Evolutionary conservation across 164 flowering plant species (phyloP).

Genomic region (Annona squamosa): DNA sequence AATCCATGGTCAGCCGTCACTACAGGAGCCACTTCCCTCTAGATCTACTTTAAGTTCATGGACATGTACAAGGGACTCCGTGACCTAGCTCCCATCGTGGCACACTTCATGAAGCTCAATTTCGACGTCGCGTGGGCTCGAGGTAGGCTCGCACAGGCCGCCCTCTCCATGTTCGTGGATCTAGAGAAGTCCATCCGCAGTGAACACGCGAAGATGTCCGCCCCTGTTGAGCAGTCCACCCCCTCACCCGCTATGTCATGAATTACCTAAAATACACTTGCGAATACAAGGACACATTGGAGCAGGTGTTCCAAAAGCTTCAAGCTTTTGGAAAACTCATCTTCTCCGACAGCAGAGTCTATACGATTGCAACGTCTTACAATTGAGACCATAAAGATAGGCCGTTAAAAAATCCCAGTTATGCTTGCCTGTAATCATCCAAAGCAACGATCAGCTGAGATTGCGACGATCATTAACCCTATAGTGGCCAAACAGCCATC

Average conservation of each 20-base stretch:
- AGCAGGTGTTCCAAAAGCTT: constrained; percentile 47
- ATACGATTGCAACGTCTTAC: background rate
- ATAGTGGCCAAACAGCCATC: too few relatives aligned
- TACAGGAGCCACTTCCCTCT: too few relatives aligned
- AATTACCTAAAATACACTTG: constrained; percentile 63
- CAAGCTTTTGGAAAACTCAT: background rate
- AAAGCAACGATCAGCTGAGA: too few relatives aligned
- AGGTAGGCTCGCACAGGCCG: constrained; percentile 46
- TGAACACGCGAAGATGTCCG: constrained; percentile 56
- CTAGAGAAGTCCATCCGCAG: constrained; percentile 64
- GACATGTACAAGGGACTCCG: constrained; percentile 72
- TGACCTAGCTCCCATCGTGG: constrained; percentile 25
- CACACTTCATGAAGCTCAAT: constrained; percentile 32
- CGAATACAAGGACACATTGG: constrained; percentile 64
- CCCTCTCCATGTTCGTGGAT: constrained; percentile 53
- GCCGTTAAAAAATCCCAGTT: too few relatives aligned
- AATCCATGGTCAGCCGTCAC: too few relatives aligned
- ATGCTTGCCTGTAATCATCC: too few relatives aligned
- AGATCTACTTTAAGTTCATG: constrained; percentile 40
- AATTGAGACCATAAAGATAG: background rate
- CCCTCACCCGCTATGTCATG: constrained; percentile 73
- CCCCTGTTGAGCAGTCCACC: constrained; percentile 89
- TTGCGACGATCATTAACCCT: too few relatives aligned
- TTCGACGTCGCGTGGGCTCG: constrained; percentile 31
- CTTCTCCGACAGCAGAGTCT: constrained; percentile 15